Evolutionary conservation across 2,329 filamentous ascomycete genomes (phyloP).

Genomic region (Cordyceps farinosa): DNA sequence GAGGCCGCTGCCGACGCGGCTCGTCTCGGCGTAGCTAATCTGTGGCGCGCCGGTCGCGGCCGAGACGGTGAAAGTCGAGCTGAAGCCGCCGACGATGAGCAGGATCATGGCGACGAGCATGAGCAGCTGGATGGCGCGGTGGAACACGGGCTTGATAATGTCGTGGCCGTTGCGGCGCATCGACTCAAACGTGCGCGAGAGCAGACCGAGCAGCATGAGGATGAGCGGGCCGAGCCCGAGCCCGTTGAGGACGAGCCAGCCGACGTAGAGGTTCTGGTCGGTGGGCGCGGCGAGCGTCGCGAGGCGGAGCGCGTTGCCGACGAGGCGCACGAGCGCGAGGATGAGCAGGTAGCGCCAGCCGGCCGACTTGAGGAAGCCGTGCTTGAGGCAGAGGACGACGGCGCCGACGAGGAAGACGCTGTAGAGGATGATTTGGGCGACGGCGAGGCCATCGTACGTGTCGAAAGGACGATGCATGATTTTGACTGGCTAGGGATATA

Average conservation of each 20-base stretch:
- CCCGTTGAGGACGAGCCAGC: conserved; percentile 32
- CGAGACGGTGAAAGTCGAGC: conserved; percentile 28
- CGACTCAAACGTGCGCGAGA: conserved; percentile 42
- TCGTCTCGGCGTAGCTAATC: conserved; percentile 28
- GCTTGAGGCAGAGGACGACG: conserved; percentile 42
- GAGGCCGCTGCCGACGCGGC: conserved; percentile 28
- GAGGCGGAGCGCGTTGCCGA: conserved; percentile 46
- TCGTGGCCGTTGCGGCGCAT: conserved; percentile 37
- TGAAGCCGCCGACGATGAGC: conserved; percentile 27
- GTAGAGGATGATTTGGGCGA: conserved; percentile 32
- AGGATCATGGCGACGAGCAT: conserved; percentile 39
- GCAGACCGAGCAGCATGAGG: conserved; percentile 36
- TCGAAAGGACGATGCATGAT: conserved; percentile 22
- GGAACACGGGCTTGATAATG: conserved; percentile 28
- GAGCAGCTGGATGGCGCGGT: conserved; percentile 39
- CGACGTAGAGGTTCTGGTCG: conserved; percentile 34
- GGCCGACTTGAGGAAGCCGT: conserved; percentile 54
- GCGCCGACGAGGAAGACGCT: conserved; percentile 27
- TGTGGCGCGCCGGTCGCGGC: conserved; percentile 22
- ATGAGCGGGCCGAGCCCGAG: conserved; percentile 44
- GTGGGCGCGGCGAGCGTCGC: conserved; percentile 48
- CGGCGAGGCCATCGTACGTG: conserved; percentile 31
- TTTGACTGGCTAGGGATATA: background rate
- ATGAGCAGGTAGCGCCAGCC: conserved; percentile 60
- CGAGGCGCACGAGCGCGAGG: conserved; percentile 54